Evolutionary conservation across 352 stramenopile genomes (phyloP), one percentile per base, ranked within the genome.

Genomic region (Globisporangium paddicum): DNA sequence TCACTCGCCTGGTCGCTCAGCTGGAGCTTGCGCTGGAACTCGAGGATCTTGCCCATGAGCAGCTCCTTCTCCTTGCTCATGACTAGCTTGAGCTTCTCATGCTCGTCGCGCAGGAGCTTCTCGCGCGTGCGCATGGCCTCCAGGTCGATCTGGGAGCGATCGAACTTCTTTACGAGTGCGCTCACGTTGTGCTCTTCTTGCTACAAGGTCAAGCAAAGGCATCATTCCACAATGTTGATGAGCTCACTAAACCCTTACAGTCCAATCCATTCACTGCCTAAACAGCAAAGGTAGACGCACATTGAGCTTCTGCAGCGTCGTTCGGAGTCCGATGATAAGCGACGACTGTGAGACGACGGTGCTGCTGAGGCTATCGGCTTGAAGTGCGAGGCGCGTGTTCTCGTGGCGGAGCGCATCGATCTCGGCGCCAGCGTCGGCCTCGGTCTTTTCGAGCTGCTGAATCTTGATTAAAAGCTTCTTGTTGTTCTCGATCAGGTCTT

Each of bases 391-490:
- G 5, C 64, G 70, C 5, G 63, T 49, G 25, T 86, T 87, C 44
- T 87, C 73, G 21, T 73, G 58, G 6, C 63, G 63, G 11, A 87
- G 63, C 45, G 50, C 50, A 2, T 67, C 51, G 25, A 86, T 70
- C 40, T 78, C 55, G 0, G 49, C 32, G 3, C 73, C 63, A n/a
- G 66, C 60, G 53, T 89, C 73, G 3, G 56, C 66, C 38, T 89
- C 69, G 0, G 56, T 68, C 13, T 82, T 79, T 60, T 89, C 76
- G 14, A 87, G 62, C 30, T 82, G 72, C 46, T 89, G 68, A 30
- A 90, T 89, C 60, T 77, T 85, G 2, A 32, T 38, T n/a, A 90
- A 45, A 2, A 90, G 67, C n/a, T 75, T 79, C 47, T 86, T 87
- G 68, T 86, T 89, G 60, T 89, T 90, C 21, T 82, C 75, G 49